Base-by-base conservation (phyloP, 306 rosid species). In the Castanea crenata region DNA sequence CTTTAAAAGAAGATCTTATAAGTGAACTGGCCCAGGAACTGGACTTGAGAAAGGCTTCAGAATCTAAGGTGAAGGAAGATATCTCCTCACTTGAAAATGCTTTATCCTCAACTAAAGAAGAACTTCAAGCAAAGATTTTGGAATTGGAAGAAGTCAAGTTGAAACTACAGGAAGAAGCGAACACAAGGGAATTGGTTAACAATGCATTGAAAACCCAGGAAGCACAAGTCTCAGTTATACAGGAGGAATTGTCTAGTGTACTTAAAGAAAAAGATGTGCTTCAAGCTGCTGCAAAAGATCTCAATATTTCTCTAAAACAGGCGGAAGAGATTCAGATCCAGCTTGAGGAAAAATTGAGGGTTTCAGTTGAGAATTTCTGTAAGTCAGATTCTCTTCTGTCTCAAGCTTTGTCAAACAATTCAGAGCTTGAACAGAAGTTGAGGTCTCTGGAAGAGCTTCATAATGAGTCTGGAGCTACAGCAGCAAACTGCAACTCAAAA, bases 381-480 rank as follows among this genome's bases (percentile, higher is more conserved):
- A 88, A 85, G 83, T 70, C 84, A 18, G 97, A 95, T 87, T 78
- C 93, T 80, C 97, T 91, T 69, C 80, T 95, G 80, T 84, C 97
- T 55, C 83, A 91, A 78, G 90, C 92, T 65, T 82, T 95, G 85
- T 87, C 91, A 15, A 91, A 84, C 84, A 91, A 81, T 63, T 76
- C 85, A 2, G 98, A 95, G 85, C 94, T 93, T 65, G 99, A 93
- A 76, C 82, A 83, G 87, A 93, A 89, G 83, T 74, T 93, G 87
- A 93, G 86, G 87, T 88, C 87, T 46, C 77, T 93, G 81, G 98
- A 93, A 78, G 94, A 80, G 16, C 92, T 88, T 34, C 92, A 92
- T 70, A 82, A 7, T 8, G 92, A 92, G 86, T 77, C 91, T n/a
- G 91, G 87, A 79, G 73, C 88, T 74, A 86, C 88, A 8, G 91